These are phyloP conservation scores for Skeletonema grethae DNA, from an alignment of 108 stramenopile genomes.

Conservation along the genomic window DNA sequence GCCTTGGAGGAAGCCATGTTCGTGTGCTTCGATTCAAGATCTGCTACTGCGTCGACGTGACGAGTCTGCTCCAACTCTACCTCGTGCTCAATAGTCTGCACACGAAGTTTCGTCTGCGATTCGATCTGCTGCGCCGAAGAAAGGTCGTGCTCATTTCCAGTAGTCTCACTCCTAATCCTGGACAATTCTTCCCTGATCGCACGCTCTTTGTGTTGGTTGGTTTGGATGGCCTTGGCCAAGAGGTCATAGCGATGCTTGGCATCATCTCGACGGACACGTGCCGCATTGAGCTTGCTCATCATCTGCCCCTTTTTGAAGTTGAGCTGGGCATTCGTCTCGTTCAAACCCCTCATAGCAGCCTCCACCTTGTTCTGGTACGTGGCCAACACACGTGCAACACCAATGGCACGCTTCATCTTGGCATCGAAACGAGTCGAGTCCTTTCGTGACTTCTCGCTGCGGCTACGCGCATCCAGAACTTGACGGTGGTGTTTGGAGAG, in stretches of 20 bases:
- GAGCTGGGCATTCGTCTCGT: constrained; percentile 43
- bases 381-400: constrained; percentile 43
- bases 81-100: constrained; percentile 53
- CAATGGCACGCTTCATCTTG: constrained; percentile 59
- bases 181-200: constrained; percentile 40
- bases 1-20: constrained; percentile 37
- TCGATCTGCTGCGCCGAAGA: constrained; percentile 53
- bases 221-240: constrained; percentile 49
- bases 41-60: constrained; percentile 27
- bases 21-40: constrained; percentile 20
- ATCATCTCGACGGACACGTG: constrained; percentile 39
- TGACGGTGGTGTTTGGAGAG: constrained; percentile 56
- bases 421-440: constrained; percentile 60
- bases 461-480: constrained; percentile 52
- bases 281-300: constrained; percentile 31
- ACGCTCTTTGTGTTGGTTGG: constrained; percentile 37
- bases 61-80: constrained; percentile 52
- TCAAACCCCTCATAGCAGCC: constrained; percentile 37
- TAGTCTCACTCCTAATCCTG: constrained; percentile 41
- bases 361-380: constrained; percentile 55
- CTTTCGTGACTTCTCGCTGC: constrained; percentile 41
- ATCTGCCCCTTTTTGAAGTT: constrained; percentile 42
- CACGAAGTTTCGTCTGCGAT: constrained; percentile 52
- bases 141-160: constrained; percentile 37
- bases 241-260: constrained; percentile 42